These are phyloP conservation scores for Pseudogymnoascus sp. DNA, from an alignment of 2,329 filamentous ascomycete genomes.

Conservation along the genomic window DNA sequence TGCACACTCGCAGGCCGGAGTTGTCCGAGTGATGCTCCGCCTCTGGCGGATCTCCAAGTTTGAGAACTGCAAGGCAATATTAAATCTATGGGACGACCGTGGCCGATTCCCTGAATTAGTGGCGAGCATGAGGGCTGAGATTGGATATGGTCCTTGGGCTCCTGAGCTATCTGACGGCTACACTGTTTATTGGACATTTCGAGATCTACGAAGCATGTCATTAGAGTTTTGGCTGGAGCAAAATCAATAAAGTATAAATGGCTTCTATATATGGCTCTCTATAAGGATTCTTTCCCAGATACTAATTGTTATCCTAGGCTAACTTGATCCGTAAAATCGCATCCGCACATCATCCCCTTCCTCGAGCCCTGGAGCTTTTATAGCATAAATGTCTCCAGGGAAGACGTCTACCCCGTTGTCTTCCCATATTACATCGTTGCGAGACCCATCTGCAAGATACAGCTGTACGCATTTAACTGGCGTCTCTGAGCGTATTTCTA, in stretches of 20 bases:
- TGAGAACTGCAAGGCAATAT: neutral
- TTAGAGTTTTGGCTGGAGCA: neutral
- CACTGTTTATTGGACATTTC: neutral
- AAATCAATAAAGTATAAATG: neutral
- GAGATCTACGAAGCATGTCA: neutral
- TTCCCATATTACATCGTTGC: neutral
- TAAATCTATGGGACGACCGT: neutral
- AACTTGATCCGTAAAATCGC: neutral
- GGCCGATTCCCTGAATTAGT: neutral
- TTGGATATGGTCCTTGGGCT: neutral
- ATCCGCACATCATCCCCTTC: neutral
- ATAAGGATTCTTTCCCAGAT: neutral
- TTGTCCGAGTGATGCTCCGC: neutral
- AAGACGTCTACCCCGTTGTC: neutral
- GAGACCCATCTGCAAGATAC: neutral
- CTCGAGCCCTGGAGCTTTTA: neutral
- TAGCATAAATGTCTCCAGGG: neutral
- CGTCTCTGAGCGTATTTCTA: neutral
- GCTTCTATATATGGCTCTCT: neutral
- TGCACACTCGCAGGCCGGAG: neutral
- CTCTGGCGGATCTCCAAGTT: neutral
- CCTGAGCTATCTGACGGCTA: neutral
- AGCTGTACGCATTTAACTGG: neutral
- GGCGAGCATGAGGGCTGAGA: neutral
- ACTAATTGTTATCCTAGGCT: neutral